Conservation (phyloP, 1,284 basidiomycete genomes). For the Apiotrichum brassicae region DNA sequence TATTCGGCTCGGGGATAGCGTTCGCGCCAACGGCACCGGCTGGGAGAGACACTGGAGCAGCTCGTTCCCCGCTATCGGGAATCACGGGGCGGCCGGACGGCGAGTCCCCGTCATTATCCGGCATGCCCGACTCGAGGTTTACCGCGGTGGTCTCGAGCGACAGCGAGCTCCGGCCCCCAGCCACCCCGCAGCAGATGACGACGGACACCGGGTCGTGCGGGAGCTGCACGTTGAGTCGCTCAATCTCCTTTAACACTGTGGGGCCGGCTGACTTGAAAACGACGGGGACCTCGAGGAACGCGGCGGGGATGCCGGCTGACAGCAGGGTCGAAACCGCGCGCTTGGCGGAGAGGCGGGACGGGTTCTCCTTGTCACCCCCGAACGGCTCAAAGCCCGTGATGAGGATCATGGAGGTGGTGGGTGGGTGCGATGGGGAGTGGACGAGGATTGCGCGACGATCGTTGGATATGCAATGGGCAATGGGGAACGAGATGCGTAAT, state of each 20-base stretch:
- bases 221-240: background rate
- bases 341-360: conserved; percentile 3
- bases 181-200: conserved; percentile 12
- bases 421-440: background rate
- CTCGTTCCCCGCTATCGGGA: background rate
- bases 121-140: conserved; percentile 11
- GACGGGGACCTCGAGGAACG: conserved; percentile 15
- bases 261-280: conserved; percentile 9
- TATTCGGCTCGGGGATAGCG: background rate
- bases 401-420: conserved; percentile 4
- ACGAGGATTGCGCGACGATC: background rate
- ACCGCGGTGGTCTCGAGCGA: conserved; percentile 11
- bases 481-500: too few relatives aligned
- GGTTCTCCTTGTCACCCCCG: conserved; percentile 13
- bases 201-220: conserved; percentile 3
- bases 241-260: conserved; percentile 1
- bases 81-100: conserved; percentile 7
- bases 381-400: conserved; percentile 19
- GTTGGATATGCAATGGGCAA: too few relatives aligned
- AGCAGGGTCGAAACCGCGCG: conserved; percentile 6
- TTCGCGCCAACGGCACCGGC: background rate
- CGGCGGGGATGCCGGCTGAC: conserved; percentile 2
- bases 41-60: background rate
- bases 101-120: conserved; percentile 13
- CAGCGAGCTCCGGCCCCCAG: conserved; percentile 2